These are phyloP conservation scores for Hymenoscyphus scutula DNA, from an alignment of 2,329 filamentous ascomycete genomes.

Conservation along the genomic window DNA sequence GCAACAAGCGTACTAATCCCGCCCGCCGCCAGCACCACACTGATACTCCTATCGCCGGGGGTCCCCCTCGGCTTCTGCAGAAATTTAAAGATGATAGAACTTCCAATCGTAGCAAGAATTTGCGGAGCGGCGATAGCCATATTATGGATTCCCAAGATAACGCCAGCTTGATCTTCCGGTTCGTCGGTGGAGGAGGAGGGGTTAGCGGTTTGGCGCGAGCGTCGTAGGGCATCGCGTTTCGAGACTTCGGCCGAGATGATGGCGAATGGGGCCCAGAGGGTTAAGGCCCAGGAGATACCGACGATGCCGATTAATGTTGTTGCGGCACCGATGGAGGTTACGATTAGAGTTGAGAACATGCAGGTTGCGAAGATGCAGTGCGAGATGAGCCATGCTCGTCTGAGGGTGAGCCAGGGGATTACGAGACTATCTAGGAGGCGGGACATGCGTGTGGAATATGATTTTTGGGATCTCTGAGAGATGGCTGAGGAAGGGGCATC, in stretches of 20 bases:
- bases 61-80: constrained; percentile 84
- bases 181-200: constrained; percentile 1
- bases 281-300: constrained; percentile 88
- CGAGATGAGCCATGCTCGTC: constrained; percentile 81
- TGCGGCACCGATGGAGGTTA: constrained; percentile 66
- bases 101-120: constrained; percentile 82
- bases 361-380: constrained; percentile 79
- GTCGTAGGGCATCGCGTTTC: constrained; percentile 68
- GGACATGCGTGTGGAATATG: constrained; percentile 33
- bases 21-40: constrained; percentile 81
- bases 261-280: constrained; percentile 92
- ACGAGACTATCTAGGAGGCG: constrained; percentile 58
- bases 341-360: constrained; percentile 82
- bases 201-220: constrained; percentile 40
- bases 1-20: constrained; percentile 76
- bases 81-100: constrained; percentile 77
- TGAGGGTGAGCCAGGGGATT: constrained; percentile 81
- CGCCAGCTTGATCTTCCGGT: constrained; percentile 44
- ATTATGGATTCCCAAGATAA: constrained; percentile 93
- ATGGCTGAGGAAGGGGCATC: constrained; percentile 39
- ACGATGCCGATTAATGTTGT: constrained; percentile 77
- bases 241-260: constrained; percentile 92
- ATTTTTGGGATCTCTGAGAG: constrained; percentile 28
- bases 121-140: constrained; percentile 91
- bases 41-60: constrained; percentile 82